These are phyloP conservation scores for Helotiales sp. DNA, from an alignment of 2,329 filamentous ascomycete species.

Conservation along the genomic window DNA sequence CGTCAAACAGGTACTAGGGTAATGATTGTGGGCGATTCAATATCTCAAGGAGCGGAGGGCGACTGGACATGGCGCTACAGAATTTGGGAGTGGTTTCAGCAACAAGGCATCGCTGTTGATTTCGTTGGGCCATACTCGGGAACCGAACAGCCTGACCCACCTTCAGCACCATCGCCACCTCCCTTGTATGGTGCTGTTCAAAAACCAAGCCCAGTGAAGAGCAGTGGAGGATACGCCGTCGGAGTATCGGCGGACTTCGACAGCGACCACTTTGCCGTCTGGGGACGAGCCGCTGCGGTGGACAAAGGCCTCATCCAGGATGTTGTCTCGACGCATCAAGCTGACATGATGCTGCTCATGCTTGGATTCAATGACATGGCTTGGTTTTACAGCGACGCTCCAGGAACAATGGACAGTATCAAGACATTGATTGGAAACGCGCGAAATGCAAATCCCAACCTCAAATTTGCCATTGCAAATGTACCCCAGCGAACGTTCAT, in stretches of 20 bases:
- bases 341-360: neutral
- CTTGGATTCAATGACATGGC: constrained; percentile 23
- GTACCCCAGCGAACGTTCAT: constrained; percentile 9
- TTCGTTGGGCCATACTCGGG: constrained; percentile 33
- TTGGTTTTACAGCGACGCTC: constrained; percentile 11
- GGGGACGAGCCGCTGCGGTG: constrained; percentile 37
- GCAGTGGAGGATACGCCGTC: constrained; percentile 28
- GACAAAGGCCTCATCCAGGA: constrained; percentile 26
- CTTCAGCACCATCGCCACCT: neutral
- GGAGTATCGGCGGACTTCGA: constrained; percentile 32
- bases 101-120: constrained; percentile 24
- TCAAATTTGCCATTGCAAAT: constrained; percentile 13
- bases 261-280: constrained; percentile 37
- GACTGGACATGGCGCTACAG: constrained; percentile 46
- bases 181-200: neutral
- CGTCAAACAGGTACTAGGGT: constrained; percentile 1
- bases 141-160: neutral
- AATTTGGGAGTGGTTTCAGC: constrained; percentile 41
- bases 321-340: constrained; percentile 15
- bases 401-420: constrained; percentile 10
- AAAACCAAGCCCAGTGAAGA: neutral
- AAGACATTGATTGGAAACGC: constrained; percentile 4
- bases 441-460: constrained; percentile 12
- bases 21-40: constrained; percentile 42
- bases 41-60: constrained; percentile 40